phyloP scores from a whole-genome alignment of 306 rosid species.

The Cucurbita ficifolia region DNA sequence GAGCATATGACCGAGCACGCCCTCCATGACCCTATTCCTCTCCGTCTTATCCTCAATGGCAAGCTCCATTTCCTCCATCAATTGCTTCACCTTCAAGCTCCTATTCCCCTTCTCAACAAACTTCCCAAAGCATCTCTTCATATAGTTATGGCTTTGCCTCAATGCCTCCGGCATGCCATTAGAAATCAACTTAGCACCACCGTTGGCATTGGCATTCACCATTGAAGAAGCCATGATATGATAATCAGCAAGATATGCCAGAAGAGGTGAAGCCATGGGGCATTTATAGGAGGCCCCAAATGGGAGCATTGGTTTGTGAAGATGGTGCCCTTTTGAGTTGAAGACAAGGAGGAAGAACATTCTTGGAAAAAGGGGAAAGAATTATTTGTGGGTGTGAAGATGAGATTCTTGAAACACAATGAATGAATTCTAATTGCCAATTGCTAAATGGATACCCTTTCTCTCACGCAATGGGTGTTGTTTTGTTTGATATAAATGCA shows the following conservation, averaged over 20 bases:
- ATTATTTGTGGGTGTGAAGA: not conserved
- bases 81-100: constrained; percentile 44
- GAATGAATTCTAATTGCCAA: not conserved
- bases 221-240: constrained; percentile 4
- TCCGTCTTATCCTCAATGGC: constrained; percentile 47
- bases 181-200: constrained; percentile 17
- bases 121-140: constrained; percentile 77
- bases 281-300: not conserved
- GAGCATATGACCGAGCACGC: constrained; percentile 50
- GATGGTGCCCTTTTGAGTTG: not conserved
- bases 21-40: constrained; percentile 46
- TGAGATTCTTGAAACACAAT: constrained; percentile 17
- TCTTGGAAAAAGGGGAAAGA: constrained; percentile 30
- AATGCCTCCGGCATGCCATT: constrained; percentile 72
- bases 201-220: constrained; percentile 1
- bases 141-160: constrained; percentile 53
- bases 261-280: not conserved
- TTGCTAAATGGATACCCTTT: not conserved
- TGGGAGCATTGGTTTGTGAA: not conserved
- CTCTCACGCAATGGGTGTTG: constrained; percentile 16
- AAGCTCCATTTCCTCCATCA: constrained; percentile 61
- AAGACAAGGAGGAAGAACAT: constrained; percentile 29
- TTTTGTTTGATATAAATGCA: not conserved
- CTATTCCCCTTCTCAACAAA: constrained; percentile 62
- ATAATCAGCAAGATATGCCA: not conserved